Percentiles rank a stretch among this genome's conserved stretches.
phyloP scores from a whole-genome alignment of 495 filamentous ascomycete species.

The Penicillium dipodomyicola region DNA sequence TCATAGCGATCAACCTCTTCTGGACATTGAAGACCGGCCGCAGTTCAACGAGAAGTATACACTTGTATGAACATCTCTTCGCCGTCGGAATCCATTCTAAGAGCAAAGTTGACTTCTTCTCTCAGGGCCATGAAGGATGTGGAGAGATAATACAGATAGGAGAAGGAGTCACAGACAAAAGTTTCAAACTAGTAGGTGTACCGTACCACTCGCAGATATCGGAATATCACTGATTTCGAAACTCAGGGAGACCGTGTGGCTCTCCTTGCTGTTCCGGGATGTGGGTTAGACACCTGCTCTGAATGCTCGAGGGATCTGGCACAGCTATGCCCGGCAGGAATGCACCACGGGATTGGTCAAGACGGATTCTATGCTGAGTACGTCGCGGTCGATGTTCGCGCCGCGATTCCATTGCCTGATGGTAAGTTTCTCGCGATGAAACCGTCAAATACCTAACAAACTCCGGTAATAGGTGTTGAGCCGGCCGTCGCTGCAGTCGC shows the following conservation, averaged over 20 bases:
- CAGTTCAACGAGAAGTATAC: conserved; percentile 26
- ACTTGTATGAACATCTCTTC: conserved; percentile 9
- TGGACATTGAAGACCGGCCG: conserved; percentile 24
- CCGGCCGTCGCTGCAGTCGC: conserved; percentile 22
- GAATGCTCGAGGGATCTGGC: conserved; percentile 23
- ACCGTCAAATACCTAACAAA: background rate
- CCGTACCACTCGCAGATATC: background rate
- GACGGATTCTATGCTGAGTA: conserved; percentile 28
- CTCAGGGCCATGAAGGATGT: conserved; percentile 27
- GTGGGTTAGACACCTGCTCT: conserved; percentile 16
- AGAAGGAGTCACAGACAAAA: conserved; percentile 11
- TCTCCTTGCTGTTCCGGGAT: conserved; percentile 24
- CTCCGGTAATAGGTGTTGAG: conserved; percentile 11
- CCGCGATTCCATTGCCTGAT: conserved; percentile 20
- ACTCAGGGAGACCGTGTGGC: conserved; percentile 17
- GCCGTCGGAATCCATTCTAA: too few species aligned
- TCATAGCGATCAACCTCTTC: conserved; percentile 23
- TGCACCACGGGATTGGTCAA: conserved; percentile 26
- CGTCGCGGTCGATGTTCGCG: conserved; percentile 21
- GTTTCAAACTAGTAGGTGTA: conserved; percentile 14
- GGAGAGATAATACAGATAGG: conserved; percentile 25
- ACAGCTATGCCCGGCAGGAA: conserved; percentile 20
- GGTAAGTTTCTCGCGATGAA: conserved; percentile 5
- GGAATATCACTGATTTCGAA: background rate
- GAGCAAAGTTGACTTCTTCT: background rate